Evolutionary conservation across 768 basidiomycete genomes (phyloP).

Genomic region (Paxillus involutus): DNA sequence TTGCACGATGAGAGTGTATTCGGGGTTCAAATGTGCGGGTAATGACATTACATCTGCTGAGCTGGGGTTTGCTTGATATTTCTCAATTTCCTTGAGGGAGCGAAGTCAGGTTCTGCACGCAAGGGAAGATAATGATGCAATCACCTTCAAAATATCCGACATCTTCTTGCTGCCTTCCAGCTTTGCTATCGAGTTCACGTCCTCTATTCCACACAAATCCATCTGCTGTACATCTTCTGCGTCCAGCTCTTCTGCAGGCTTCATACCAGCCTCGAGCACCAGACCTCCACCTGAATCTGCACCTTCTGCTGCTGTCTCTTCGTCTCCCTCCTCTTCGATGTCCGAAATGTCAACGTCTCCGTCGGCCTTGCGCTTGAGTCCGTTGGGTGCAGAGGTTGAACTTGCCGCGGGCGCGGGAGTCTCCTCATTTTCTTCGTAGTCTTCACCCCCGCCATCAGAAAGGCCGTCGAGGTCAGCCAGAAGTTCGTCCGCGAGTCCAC

Average conservation of each 20-base stretch:
- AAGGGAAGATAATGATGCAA: slow-evolving; percentile 3
- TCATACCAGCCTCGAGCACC: slow-evolving; percentile 82
- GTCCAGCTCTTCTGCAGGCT: slow-evolving; percentile 95
- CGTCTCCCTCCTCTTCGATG: slow-evolving; percentile 40
- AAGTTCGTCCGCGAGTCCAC: slow-evolving; percentile 87
- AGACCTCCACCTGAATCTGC: slow-evolving; percentile 51
- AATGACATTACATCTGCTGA: slow-evolving; percentile 75
- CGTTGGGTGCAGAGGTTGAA: slow-evolving; percentile 22
- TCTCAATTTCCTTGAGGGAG: slow-evolving; percentile 74
- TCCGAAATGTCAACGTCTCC: slow-evolving; percentile 57
- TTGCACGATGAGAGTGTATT: slow-evolving; percentile 94
- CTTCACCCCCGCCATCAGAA: slow-evolving; percentile 61
- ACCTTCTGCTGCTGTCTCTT: slow-evolving; percentile 28
- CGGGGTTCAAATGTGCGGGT: slow-evolving; percentile 86
- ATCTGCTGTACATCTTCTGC: slow-evolving; percentile 92
- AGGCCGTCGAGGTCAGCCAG: slow-evolving; percentile 89
- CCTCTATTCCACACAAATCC: slow-evolving; percentile 83
- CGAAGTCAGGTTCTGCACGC: background rate
- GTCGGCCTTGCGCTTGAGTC: slow-evolving; percentile 65
- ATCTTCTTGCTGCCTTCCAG: slow-evolving; percentile 86
- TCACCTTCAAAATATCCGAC: slow-evolving; percentile 81
- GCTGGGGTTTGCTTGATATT: slow-evolving; percentile 79
- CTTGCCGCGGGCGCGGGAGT: slow-evolving; percentile 20
- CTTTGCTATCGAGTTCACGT: slow-evolving; percentile 87
- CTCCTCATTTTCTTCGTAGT: slow-evolving; percentile 44